These are phyloP conservation scores for Dysphania ambrosioides DNA, from an alignment of 148 eudicot species.

Conservation along the genomic window DNA sequence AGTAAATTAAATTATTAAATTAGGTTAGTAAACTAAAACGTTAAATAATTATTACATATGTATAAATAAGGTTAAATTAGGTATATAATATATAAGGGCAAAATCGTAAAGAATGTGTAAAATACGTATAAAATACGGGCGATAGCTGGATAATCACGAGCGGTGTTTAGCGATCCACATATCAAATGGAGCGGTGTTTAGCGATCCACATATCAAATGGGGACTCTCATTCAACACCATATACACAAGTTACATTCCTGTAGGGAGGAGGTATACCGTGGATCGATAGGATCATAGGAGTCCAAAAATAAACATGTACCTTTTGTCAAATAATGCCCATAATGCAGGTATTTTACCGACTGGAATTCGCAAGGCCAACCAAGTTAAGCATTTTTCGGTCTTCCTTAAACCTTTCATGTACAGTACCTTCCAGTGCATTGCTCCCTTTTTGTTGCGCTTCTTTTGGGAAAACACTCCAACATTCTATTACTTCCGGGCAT, in stretches of 20 bases:
- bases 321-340: neutral
- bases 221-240: neutral
- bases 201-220: neutral
- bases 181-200: too few species aligned
- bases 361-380: slow-evolving; percentile 91
- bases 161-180: too few species aligned
- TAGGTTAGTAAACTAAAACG: too few species aligned
- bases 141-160: too few species aligned
- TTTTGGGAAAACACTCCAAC: slow-evolving; percentile 74
- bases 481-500: slow-evolving; percentile 84
- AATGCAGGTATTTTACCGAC: slow-evolving; percentile 31
- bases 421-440: slow-evolving; percentile 51
- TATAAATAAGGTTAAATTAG: too few species aligned
- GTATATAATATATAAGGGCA: too few species aligned
- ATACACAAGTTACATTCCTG: neutral
- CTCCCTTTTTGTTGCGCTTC: slow-evolving; percentile 39
- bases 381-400: slow-evolving; percentile 86
- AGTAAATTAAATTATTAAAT: too few species aligned
- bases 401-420: slow-evolving; percentile 89
- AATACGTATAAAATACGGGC: too few species aligned
- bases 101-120: too few species aligned
- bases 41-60: too few species aligned
- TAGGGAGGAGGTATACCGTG: neutral
- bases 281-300: neutral
- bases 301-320: neutral